Base-by-base conservation (phyloP, 179 eudicot genomes). In the Drosera spatulata region DNA sequence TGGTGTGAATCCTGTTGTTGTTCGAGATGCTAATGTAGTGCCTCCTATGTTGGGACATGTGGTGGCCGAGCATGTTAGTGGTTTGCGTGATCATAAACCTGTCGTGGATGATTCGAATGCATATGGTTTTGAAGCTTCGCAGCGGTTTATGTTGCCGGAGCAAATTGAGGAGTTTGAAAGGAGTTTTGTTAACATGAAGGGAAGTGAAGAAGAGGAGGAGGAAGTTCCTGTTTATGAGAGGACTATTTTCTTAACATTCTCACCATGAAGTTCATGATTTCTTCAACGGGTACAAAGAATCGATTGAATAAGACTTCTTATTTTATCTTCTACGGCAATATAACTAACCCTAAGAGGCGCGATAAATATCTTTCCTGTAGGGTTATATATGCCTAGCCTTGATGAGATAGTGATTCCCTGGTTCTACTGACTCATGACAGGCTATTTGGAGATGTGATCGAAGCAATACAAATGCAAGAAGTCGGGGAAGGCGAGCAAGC, bases 401-500 rank as follows among this genome's bases (percentile, higher is more conserved):
- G 10, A 6, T 6, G 7, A 10, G 0, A 10, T 45, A 45, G 7
- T 45, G 7, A 10, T 45, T 5, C 9, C 6, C 9, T 12, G 53
- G 13, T 50, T 50, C 11, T 6, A 46, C 49, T 6, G 11, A 6
- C 1, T 10, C 7, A 46, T 6, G 49, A 46, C 53, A 60, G 63
- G 46, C 11, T 10, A 9, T 60, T 40, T 39, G 63, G 63, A 1
- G 63, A 60, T 53, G 22, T 47, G 4, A 43, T 60, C 12, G 63
- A 60, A 22, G 63, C 54, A 43, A 3, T 60, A 14, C 63, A 60
- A 15, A 60, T 60, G 63, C 54, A 60, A 60, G 63, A 60, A n/a
- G 63, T 60, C 2, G 45, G 22, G 3, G 10, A 2, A 6, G 41
- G 41, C 39, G 55, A 60, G 37, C 63, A 60, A 39, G 44, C 63